Percentiles rank a stretch among this genome's conserved stretches.
These are phyloP conservation scores for Venturia pyrina DNA, from an alignment of 2,329 filamentous ascomycete species.

Conservation along the genomic window DNA sequence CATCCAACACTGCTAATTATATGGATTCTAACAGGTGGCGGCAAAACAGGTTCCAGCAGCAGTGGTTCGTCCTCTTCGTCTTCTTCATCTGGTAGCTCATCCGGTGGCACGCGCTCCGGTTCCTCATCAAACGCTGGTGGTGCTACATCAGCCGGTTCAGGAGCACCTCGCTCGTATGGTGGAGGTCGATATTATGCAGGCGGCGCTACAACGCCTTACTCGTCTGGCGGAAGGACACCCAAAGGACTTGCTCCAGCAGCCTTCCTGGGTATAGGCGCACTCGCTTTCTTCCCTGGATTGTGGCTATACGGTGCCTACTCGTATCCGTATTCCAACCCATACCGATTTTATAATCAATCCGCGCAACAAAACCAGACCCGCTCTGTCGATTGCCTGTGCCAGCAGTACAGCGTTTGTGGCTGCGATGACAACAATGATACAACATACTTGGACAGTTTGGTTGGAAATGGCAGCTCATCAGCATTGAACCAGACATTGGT, in stretches of 20 bases:
- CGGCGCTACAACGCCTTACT: slow-evolving; percentile 53
- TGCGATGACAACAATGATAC: slow-evolving; percentile 58
- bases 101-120: slow-evolving; percentile 17
- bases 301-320: slow-evolving; percentile 57
- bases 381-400: slow-evolving; percentile 53
- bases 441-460: slow-evolving; percentile 50
- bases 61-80: not conserved
- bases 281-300: slow-evolving; percentile 52
- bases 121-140: slow-evolving; percentile 26
- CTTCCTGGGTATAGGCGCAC: slow-evolving; percentile 37
- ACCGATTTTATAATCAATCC: slow-evolving; percentile 39
- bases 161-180: slow-evolving; percentile 47
- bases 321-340: slow-evolving; percentile 50
- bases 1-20: slow-evolving; percentile 13
- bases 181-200: slow-evolving; percentile 58
- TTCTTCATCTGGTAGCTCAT: slow-evolving; percentile 1
- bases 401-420: slow-evolving; percentile 46
- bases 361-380: slow-evolving; percentile 44
- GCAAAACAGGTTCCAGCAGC: slow-evolving; percentile 7
- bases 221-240: slow-evolving; percentile 39
- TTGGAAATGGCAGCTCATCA: slow-evolving; percentile 45
- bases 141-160: slow-evolving; percentile 46
- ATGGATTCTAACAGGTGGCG: not conserved
- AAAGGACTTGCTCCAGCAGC: slow-evolving; percentile 39
- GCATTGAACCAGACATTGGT: slow-evolving; percentile 53